Conservation (phyloP, 1,139 yeast species). For the Sugiyamaella paludigena region DNA sequence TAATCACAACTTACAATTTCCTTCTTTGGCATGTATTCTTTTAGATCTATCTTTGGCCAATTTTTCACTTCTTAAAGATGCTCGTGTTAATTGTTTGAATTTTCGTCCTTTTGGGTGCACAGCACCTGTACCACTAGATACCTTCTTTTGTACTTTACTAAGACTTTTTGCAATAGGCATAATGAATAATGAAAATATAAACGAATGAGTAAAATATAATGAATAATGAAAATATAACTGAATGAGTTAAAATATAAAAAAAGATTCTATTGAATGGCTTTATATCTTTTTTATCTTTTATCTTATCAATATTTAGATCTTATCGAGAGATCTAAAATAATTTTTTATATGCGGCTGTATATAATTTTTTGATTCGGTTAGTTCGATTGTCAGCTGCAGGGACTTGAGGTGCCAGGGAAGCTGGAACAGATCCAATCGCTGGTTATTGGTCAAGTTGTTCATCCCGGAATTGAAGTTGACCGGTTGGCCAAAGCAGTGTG, state of each 20-base stretch:
- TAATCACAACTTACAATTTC: conserved; percentile 25
- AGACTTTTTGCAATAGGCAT: conserved; percentile 84
- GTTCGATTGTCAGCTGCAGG: no score
- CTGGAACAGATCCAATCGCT: no score
- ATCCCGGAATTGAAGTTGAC: no score
- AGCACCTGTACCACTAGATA: conserved; percentile 48
- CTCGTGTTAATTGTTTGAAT: conserved; percentile 77
- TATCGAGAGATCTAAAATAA: no score
- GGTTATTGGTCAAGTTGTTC: no score
- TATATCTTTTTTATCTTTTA: no score
- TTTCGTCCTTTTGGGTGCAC: conserved; percentile 89
- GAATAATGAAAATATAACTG: not conserved
- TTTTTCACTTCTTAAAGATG: conserved; percentile 78
- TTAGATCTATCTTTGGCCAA: conserved; percentile 59
- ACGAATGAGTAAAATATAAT: conserved; percentile 44
- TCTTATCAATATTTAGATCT: no score
- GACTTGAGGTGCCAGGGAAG: no score
- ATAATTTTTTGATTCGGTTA: no score
- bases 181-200: not conserved
- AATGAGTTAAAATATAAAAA: not conserved
- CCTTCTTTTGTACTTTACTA: conserved; percentile 66
- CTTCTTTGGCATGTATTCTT: conserved; percentile 54
- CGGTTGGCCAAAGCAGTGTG: no score
- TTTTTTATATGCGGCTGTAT: no score
- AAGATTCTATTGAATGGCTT: no score